Evolutionary conservation across 2,329 filamentous ascomycete species (phyloP).

Genomic region (Pyrenochaeta sp.): DNA sequence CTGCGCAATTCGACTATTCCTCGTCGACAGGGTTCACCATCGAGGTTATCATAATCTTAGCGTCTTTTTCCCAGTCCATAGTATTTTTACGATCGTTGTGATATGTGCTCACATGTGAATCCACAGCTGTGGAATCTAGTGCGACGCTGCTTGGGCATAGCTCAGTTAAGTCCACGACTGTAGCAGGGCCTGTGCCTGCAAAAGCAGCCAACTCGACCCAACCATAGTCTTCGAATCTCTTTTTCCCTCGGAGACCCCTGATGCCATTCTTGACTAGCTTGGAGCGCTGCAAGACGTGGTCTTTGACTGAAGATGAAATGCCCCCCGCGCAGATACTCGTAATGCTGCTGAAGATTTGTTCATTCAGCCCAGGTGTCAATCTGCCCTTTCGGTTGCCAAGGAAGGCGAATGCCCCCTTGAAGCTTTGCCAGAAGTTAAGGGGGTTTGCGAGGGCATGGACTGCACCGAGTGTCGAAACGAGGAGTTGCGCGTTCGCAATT

Average conservation of each 20-base stretch:
- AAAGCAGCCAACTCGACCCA: constrained; percentile 1
- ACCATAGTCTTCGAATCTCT: constrained; percentile 3
- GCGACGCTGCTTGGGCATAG: background rate
- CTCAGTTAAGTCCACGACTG: constrained; percentile 4
- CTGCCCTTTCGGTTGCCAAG: constrained; percentile 8
- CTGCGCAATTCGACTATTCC: background rate
- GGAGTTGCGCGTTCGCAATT: constrained; percentile 1
- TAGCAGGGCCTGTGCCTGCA: background rate
- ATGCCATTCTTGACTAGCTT: constrained; percentile 6
- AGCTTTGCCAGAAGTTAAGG: constrained; percentile 4
- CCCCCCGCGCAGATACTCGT: background rate
- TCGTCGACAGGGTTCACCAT: constrained; percentile 10
- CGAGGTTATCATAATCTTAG: background rate
- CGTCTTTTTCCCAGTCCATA: background rate
- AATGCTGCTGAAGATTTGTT: constrained; percentile 4
- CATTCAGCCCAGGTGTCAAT: constrained; percentile 6
- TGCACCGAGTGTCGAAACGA: constrained; percentile 1
- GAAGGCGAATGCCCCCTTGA: constrained; percentile 8
- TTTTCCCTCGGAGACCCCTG: background rate
- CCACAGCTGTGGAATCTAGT: background rate
- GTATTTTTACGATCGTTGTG: constrained; percentile 1
- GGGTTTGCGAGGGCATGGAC: constrained; percentile 5
- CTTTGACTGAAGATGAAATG: background rate
- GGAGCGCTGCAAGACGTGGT: constrained; percentile 7
- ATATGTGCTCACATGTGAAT: background rate